Evolutionary conservation across 1,139 yeast species (phyloP), one percentile per base, ranked within the genome.

Genomic region (Debaryomycetaceae sp.): DNA sequence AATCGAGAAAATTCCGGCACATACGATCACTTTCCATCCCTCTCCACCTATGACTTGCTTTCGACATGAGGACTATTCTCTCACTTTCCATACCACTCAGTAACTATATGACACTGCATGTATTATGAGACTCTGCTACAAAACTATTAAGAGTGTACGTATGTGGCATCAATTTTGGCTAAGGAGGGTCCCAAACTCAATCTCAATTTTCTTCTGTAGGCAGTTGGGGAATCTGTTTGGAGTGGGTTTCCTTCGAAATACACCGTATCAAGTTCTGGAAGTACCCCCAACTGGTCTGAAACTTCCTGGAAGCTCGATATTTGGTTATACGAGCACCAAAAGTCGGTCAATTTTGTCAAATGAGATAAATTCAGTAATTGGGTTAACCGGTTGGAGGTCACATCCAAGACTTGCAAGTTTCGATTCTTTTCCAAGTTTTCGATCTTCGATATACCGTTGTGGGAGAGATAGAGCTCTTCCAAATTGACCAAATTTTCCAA

Each of bases 211-310:
- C 95, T 81, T 58, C 97, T 77, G 61, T 95, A 95, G 39, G 93
- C 84, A 3, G 95, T 83, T 22, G 83, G 82, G 53, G 86, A 86
- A 24, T 78, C 66, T 29, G 70, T 58, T 58, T 93, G 97, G 13
- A 95, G 63, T 1, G 98, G 98, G 56, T 91, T 93, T n/a, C 95
- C 93, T 66, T 95, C 99, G 53, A 95, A 81, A 60, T 95, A 95
- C 6, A 95, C 96, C 0, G 97, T 89, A 46, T 90, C 96, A 45
- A 95, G 71, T 6, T 77, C 74, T 1, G 81, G 78, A 45, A 89
- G 69, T 37, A 69, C 70, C 13, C 84, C 81, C 47, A 93, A 73
- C 59, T 88, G 83, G 36, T 75, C 64, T 39, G 81, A 83, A 39
- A 95, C 68, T 46, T 89, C 85, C 39, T 81, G 81, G 62, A 88